These are phyloP conservation scores for Pyronema domesticum DNA, from an alignment of 495 filamentous ascomycete species.

Conservation along the genomic window DNA sequence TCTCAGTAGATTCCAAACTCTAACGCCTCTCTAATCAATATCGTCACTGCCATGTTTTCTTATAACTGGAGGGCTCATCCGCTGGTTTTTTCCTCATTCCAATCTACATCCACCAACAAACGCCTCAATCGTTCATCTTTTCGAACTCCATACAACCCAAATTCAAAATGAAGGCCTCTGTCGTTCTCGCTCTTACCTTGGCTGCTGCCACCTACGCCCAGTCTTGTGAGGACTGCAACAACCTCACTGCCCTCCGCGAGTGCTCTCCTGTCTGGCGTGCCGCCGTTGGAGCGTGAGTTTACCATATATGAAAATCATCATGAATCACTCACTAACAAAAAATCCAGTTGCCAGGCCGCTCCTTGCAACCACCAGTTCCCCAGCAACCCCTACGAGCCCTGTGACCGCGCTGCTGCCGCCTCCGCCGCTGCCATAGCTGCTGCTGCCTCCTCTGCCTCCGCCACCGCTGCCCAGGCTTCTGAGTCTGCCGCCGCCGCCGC, in stretches of 20 bases:
- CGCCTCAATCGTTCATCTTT: constrained; percentile 1
- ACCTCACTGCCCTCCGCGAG: constrained; percentile 4
- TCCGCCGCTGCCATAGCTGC: neutral
- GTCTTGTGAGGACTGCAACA: constrained; percentile 10
- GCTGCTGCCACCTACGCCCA: constrained; percentile 11
- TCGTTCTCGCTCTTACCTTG: constrained; percentile 10
- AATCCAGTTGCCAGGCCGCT: constrained; percentile 12
- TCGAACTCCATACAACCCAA: constrained; percentile 6
- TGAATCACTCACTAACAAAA: constrained; percentile 4
- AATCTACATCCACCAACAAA: constrained; percentile 6
- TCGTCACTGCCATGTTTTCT: constrained; percentile 1
- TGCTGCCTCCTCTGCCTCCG: neutral
- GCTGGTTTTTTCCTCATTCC: constrained; percentile 7
- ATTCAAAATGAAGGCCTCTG: constrained; percentile 19
- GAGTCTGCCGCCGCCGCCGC: neutral
- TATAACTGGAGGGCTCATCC: constrained; percentile 11
- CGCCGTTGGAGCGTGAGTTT: constrained; percentile 16
- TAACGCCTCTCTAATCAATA: neutral
- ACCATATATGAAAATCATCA: neutral
- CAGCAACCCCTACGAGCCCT: constrained; percentile 3
- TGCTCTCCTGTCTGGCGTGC: constrained; percentile 18
- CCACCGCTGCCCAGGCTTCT: constrained; percentile 6
- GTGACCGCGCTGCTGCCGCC: constrained; percentile 4
- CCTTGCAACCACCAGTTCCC: constrained; percentile 10
- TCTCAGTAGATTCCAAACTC: neutral